phyloP scores from a whole-genome alignment of 176 grass and related monocot species.

The Poa pratensis region DNA sequence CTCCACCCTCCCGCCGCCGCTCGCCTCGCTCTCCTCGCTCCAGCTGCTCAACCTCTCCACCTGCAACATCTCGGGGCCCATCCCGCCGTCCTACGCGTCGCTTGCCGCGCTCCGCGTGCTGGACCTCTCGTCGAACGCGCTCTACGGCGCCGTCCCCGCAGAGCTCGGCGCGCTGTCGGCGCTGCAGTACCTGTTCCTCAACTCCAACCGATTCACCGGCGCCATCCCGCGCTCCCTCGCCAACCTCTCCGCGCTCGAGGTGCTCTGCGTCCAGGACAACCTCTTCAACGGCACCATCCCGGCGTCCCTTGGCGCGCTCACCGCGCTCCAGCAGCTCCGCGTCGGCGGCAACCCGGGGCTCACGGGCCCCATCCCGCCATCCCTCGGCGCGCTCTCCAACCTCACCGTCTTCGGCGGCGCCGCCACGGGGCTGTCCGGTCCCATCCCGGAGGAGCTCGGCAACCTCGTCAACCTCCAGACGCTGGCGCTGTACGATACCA shows the following conservation, averaged over 20 bases:
- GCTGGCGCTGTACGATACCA: slow-evolving; percentile 75
- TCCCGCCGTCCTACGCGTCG: slow-evolving; percentile 57
- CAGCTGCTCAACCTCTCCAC: slow-evolving; percentile 96
- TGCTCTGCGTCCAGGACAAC: slow-evolving; percentile 98
- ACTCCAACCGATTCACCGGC: slow-evolving; percentile 75
- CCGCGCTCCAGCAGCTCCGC: slow-evolving; percentile 85
- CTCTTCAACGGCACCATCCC: slow-evolving; percentile 88
- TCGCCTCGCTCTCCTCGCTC: slow-evolving; percentile 70
- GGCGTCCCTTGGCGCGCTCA: slow-evolving; percentile 66
- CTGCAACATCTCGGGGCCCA: slow-evolving; percentile 74
- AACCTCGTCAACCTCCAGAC: slow-evolving; percentile 85
- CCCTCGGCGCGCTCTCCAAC: slow-evolving; percentile 80
- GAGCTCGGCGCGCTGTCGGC: slow-evolving; percentile 59
- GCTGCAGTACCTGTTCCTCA: slow-evolving; percentile 91
- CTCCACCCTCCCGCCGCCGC: slow-evolving; percentile 60
- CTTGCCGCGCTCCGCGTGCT: slow-evolving; percentile 75
- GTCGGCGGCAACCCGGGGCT: slow-evolving; percentile 79
- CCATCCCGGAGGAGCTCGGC: slow-evolving; percentile 78
- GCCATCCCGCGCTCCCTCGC: slow-evolving; percentile 70
- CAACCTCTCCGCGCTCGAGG: slow-evolving; percentile 73
- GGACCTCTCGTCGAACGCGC: slow-evolving; percentile 92
- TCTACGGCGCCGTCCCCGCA: slow-evolving; percentile 58
- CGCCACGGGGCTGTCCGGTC: slow-evolving; percentile 75
- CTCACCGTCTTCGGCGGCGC: slow-evolving; percentile 94
- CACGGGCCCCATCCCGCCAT: slow-evolving; percentile 58